Percentiles rank a stretch among this genome's conserved stretches.
These are phyloP conservation scores for Sedum album DNA, from an alignment of 164 flowering plant species.

Conservation along the genomic window DNA sequence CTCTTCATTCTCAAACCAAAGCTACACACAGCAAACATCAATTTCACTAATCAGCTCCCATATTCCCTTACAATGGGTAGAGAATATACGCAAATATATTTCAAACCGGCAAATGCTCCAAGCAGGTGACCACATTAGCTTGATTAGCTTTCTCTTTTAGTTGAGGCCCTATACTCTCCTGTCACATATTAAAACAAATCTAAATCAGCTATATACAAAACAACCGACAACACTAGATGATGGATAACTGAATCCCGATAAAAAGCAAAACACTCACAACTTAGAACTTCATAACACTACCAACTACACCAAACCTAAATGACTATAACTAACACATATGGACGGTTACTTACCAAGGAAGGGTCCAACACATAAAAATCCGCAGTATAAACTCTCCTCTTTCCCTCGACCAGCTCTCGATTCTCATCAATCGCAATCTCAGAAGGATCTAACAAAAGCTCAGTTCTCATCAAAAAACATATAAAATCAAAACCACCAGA, in stretches of 20 bases:
- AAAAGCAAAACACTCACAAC: too few relatives aligned
- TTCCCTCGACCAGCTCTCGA: slow-evolving; percentile 71
- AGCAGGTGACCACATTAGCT: slow-evolving; percentile 79
- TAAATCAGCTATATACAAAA: too few relatives aligned
- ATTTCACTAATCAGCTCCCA: not conserved
- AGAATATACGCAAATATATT: not conserved
- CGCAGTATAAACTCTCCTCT: slow-evolving; percentile 59
- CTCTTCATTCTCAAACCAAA: slow-evolving; percentile 84
- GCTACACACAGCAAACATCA: slow-evolving; percentile 28
- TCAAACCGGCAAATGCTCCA: slow-evolving; percentile 92
- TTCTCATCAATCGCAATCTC: slow-evolving; percentile 52
- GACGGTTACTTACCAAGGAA: slow-evolving; percentile 50
- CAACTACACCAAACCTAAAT: not conserved
- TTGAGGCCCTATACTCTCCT: slow-evolving; percentile 54
- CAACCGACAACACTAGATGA: not conserved
- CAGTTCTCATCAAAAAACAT: not conserved
- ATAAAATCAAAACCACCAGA: not conserved
- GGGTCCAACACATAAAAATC: slow-evolving; percentile 80
- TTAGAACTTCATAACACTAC: too few relatives aligned
- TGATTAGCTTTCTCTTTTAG: slow-evolving; percentile 45
- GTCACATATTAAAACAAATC: slow-evolving; percentile 15
- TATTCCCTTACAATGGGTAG: not conserved
- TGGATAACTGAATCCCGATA: too few relatives aligned
- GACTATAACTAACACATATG: too few relatives aligned
- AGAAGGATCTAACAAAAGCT: slow-evolving; percentile 39